Evolutionary conservation across 208 protist genomes (phyloP), one percentile per base, ranked within the genome.

Genomic region (Leishmania mexicana): DNA sequence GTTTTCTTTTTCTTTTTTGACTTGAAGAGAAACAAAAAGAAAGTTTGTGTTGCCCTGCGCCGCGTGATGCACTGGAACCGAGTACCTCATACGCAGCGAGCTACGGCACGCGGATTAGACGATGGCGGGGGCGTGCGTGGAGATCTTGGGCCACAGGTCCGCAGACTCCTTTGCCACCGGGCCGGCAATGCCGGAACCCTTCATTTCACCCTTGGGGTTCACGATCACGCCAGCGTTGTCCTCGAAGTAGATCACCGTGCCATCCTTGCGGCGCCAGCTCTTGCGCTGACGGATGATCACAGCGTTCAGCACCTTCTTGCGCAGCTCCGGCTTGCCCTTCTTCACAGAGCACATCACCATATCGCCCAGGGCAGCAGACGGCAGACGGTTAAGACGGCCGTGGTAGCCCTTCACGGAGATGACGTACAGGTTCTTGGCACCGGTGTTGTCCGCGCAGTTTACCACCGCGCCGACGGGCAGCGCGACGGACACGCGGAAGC

Each of bases 371-470:
- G 96, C 96, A 60, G 99, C 99, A 58, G 96, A 86, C 54, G 99
- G 99, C 72, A 99, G 92, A 83, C 99, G 96, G 93, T 99, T 99
- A 24, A 99, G 96, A 81, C 99, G 95, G 81, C 99, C 99, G 85
- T 99, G 96, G 87, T 99, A 97, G 73, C 98, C 97, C 89, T 98
- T 99, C 65, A 99, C 99, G 84, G 99, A 94, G 88, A 99, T 99
- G 88, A 99, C 92, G 94, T 99, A 99, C 78, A 99, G 93, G 93
- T 99, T 99, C 96, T 99, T 99, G 83, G 99, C 99, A 67, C 99
- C 99, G 72, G 99, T 99, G 98, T 99, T 99, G 93, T 99, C 99
- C 76, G 99, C 99, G 91, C 99, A 99, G 97, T 99, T 99, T 81
- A 99, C 98, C 54, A 99, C 97, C 35, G 99, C 99, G 78, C 94